Evolutionary conservation across 73 alveolate species (phyloP).

Genomic region (Symbiodinium pilosum): DNA sequence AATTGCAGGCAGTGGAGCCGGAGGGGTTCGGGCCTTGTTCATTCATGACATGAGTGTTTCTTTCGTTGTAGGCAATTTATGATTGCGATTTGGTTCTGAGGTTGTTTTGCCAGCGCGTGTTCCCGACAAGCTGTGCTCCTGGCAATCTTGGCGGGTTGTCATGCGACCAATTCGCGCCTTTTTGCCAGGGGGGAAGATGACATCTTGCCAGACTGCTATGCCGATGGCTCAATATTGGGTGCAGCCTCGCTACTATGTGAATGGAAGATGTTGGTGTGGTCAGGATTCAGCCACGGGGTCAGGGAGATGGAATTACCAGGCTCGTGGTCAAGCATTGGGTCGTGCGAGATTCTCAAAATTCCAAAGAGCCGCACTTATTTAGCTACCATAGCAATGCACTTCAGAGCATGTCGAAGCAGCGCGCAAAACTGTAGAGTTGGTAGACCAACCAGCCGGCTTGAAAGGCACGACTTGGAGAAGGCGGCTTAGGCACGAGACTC

Average conservation of each 20-base stretch:
- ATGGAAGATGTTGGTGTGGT: neutral
- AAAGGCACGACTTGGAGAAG: constrained; percentile 71
- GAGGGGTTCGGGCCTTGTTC: neutral
- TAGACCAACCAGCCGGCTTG: too few species aligned
- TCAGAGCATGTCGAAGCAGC: too few species aligned
- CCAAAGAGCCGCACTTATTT: too few species aligned
- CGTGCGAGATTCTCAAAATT: neutral
- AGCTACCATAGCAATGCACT: too few species aligned
- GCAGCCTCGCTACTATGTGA: neutral
- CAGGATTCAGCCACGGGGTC: constrained; percentile 72
- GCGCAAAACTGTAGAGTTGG: too few species aligned
- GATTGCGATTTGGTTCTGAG: neutral
- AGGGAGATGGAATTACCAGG: constrained; percentile 90
- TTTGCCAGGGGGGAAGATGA: constrained; percentile 76
- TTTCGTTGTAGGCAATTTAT: neutral
- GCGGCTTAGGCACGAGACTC: constrained; percentile 64
- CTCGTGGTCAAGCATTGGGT: neutral
- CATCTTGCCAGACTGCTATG: constrained; percentile 90
- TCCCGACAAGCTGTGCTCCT: constrained; percentile 82
- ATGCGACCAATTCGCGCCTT: neutral
- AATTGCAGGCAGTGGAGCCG: constrained; percentile 18
- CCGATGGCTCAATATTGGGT: neutral
- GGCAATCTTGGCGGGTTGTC: neutral
- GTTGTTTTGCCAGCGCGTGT: constrained; percentile 56
- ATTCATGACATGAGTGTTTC: neutral